Conservation (phyloP, 495 filamentous ascomycete species). For the Aspergillus conjunctus region DNA sequence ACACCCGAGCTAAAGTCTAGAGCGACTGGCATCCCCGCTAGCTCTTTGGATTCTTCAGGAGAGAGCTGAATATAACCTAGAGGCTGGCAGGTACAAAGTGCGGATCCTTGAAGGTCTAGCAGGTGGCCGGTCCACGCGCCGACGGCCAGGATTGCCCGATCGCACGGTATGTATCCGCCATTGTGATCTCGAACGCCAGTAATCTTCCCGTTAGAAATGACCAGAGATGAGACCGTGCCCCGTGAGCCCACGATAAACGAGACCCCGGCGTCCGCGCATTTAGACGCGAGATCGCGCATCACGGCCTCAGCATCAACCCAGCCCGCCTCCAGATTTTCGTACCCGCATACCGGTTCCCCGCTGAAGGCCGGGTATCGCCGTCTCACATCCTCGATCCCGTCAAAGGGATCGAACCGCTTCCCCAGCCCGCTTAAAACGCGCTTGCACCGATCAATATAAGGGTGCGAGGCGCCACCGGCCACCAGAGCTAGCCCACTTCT, state of each 20-base stretch:
- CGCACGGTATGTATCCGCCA: not conserved
- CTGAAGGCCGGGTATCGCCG: slow-evolving; percentile 30
- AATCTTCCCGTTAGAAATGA: not conserved
- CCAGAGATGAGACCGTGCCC: slow-evolving; percentile 20
- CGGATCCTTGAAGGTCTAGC: slow-evolving; percentile 49
- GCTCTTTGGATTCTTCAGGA: not conserved
- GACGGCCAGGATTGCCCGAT: slow-evolving; percentile 62
- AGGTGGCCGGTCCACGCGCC: slow-evolving; percentile 76
- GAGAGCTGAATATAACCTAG: not conserved
- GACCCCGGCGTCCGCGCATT: slow-evolving; percentile 25
- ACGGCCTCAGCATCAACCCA: slow-evolving; percentile 72
- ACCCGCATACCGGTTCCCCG: slow-evolving; percentile 60
- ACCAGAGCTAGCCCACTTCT: slow-evolving; percentile 4
- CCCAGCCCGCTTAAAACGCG: slow-evolving; percentile 6
- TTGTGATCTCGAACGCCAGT: not conserved
- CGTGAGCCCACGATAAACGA: slow-evolving; percentile 25
- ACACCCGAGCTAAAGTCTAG: not conserved
- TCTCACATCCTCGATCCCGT: slow-evolving; percentile 1
- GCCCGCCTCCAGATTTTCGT: slow-evolving; percentile 65
- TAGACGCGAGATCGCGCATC: slow-evolving; percentile 56
- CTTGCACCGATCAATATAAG: slow-evolving; percentile 9
- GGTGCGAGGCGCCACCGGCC: not conserved
- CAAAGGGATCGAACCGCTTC: not conserved
- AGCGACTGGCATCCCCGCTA: not conserved
- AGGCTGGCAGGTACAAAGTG: not conserved